These are phyloP conservation scores for Alnus rubra DNA, from an alignment of 306 rosid species.

Conservation along the genomic window DNA sequence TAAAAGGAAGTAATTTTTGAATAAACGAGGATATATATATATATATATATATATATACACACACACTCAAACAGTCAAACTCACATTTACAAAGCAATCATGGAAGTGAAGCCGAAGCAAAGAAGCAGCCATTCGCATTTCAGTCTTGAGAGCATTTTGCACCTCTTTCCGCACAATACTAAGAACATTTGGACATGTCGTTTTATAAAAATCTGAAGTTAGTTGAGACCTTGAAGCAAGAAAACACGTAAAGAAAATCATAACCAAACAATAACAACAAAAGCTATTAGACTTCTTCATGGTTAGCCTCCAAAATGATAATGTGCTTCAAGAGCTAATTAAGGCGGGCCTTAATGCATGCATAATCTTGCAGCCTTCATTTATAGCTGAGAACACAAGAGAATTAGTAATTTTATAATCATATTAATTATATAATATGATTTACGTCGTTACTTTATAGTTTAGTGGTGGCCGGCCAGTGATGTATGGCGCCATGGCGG, in stretches of 20 bases:
- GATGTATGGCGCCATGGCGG: neutral
- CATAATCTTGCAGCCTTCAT: neutral
- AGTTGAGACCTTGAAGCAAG: slow-evolving; percentile 54
- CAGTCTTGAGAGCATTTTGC: slow-evolving; percentile 50
- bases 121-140: slow-evolving; percentile 87
- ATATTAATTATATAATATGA: neutral
- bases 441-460: neutral
- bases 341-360: neutral
- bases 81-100: slow-evolving; percentile 90
- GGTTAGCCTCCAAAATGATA: neutral
- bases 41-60: too few species aligned
- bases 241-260: slow-evolving; percentile 39
- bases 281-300: slow-evolving; percentile 36
- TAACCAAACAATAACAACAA: slow-evolving; percentile 25
- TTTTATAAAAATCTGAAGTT: slow-evolving; percentile 57
- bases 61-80: slow-evolving; percentile 6
- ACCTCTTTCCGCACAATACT: slow-evolving; percentile 62
- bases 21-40: neutral
- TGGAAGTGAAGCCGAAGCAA: slow-evolving; percentile 92
- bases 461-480: neutral
- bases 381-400: neutral
- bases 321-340: neutral
- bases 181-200: slow-evolving; percentile 61
- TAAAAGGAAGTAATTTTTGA: neutral
- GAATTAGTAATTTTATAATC: neutral